phyloP scores from a whole-genome alignment of 495 filamentous ascomycete genomes.

The Daldinia caldariorum region DNA sequence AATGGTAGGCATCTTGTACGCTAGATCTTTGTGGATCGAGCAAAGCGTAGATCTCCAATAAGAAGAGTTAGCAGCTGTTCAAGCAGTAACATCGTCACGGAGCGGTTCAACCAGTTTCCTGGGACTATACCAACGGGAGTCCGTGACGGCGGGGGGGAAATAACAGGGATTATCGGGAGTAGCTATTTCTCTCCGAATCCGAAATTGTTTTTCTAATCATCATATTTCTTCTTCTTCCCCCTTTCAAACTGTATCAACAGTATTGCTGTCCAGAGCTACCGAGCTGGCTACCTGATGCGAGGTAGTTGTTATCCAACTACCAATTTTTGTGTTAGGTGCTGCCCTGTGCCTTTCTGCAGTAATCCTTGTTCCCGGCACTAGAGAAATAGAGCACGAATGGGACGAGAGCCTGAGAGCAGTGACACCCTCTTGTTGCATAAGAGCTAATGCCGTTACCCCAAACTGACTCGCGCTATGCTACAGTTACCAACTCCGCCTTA shows the following conservation, averaged over 20 bases:
- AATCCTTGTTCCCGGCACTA: slow-evolving; percentile 41
- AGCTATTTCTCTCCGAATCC: slow-evolving; percentile 30
- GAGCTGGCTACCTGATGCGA: not conserved
- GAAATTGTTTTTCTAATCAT: slow-evolving; percentile 8
- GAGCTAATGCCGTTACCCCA: slow-evolving; percentile 33
- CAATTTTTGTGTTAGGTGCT: slow-evolving; percentile 24
- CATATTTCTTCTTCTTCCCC: slow-evolving; percentile 21
- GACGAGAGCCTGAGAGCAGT: slow-evolving; percentile 39
- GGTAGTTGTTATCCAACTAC: slow-evolving; percentile 20
- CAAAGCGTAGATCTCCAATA: slow-evolving; percentile 20
- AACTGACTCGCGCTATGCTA: slow-evolving; percentile 2
- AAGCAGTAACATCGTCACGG: slow-evolving; percentile 32
- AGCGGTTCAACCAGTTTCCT: slow-evolving; percentile 42
- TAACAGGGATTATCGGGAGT: slow-evolving; percentile 32
- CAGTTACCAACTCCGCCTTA: slow-evolving; percentile 25
- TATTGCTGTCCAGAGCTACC: slow-evolving; percentile 14
- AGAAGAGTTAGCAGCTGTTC: slow-evolving; percentile 26
- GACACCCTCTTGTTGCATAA: slow-evolving; percentile 31
- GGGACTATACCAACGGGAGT: slow-evolving; percentile 40
- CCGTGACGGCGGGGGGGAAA: slow-evolving; percentile 31
- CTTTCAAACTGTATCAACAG: slow-evolving; percentile 33
- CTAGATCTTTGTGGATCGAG: slow-evolving; percentile 10
- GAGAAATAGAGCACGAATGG: slow-evolving; percentile 41
- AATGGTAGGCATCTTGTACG: slow-evolving; percentile 17
- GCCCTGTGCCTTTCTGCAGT: slow-evolving; percentile 33